Conservation (phyloP, 345 rosid genomes). For the Brassica rapa region DNA sequence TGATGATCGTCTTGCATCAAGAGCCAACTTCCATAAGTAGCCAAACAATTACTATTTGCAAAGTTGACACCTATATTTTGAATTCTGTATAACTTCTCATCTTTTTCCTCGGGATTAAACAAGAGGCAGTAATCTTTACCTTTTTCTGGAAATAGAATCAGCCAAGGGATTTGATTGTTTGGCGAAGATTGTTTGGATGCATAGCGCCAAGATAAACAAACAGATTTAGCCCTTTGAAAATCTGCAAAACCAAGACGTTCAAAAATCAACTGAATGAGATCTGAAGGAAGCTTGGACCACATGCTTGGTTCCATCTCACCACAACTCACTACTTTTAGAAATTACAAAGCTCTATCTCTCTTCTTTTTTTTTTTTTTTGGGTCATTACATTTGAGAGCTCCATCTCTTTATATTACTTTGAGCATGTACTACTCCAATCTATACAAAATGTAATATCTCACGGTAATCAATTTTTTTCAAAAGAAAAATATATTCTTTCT, state of each 20-base stretch:
- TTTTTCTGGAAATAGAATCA: slow-evolving; percentile 2
- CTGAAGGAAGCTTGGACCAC: slow-evolving; percentile 11
- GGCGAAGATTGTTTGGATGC: slow-evolving; percentile 1
- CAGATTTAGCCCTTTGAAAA: slow-evolving; percentile 23
- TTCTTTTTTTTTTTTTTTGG: neutral
- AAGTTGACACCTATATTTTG: slow-evolving; percentile 5
- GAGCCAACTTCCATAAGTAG: slow-evolving; percentile 11
- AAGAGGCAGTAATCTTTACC: slow-evolving; percentile 10
- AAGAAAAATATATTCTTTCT: neutral
- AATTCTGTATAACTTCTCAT: neutral
- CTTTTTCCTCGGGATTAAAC: slow-evolving; percentile 7
- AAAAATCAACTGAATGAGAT: neutral
- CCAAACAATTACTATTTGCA: neutral
- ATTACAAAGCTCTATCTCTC: neutral
- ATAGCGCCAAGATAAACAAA: neutral
- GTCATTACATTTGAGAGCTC: neutral
- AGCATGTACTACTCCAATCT: no score
- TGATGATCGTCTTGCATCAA: slow-evolving; percentile 3
- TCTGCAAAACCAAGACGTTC: slow-evolving; percentile 19
- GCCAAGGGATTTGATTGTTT: neutral
- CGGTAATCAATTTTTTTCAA: neutral
- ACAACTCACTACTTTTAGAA: neutral
- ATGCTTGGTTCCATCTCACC: neutral
- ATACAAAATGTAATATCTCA: neutral
- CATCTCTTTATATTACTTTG: neutral